Conservation (phyloP, 2,329 filamentous ascomycete species). For the Pseudocercospora pini-densiflorae region DNA sequence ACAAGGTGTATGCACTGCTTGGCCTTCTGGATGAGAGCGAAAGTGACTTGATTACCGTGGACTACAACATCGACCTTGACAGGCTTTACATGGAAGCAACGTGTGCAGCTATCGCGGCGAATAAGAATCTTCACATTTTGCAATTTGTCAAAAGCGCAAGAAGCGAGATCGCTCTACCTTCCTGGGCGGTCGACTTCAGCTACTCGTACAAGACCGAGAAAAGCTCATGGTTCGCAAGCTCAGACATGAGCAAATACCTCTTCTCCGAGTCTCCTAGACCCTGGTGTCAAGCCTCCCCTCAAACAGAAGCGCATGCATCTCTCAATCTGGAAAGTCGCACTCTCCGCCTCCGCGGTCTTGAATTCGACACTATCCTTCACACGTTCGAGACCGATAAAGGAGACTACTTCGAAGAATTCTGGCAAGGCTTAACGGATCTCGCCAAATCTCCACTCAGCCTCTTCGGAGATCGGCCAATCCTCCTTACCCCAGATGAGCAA, state of each 20-base stretch:
- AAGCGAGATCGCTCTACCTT: not conserved
- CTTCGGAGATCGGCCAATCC: not conserved
- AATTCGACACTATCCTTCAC: not conserved
- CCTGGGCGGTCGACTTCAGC: not conserved
- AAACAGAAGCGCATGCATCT: not conserved
- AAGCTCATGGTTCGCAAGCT: not conserved
- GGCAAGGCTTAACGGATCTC: not conserved
- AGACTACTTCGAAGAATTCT: not conserved
- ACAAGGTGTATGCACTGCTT: slow-evolving; percentile 19
- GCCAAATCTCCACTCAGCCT: not conserved
- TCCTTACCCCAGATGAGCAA: not conserved
- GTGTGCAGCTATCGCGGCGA: not conserved
- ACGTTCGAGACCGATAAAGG: not conserved
- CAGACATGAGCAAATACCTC: not conserved
- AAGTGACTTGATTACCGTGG: not conserved
- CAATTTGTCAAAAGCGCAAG: not conserved
- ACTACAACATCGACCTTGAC: not conserved
- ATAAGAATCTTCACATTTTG: not conserved
- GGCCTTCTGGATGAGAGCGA: not conserved
- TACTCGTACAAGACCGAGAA: not conserved
- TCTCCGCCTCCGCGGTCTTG: not conserved
- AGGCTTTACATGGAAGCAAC: not conserved
- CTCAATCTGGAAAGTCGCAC: not conserved
- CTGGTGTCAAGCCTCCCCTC: not conserved
- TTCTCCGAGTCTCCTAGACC: not conserved